Evolutionary conservation across 129 eudicot species (phyloP), one percentile per base, ranked within the genome.

Genomic region (Lonicera japonica): DNA sequence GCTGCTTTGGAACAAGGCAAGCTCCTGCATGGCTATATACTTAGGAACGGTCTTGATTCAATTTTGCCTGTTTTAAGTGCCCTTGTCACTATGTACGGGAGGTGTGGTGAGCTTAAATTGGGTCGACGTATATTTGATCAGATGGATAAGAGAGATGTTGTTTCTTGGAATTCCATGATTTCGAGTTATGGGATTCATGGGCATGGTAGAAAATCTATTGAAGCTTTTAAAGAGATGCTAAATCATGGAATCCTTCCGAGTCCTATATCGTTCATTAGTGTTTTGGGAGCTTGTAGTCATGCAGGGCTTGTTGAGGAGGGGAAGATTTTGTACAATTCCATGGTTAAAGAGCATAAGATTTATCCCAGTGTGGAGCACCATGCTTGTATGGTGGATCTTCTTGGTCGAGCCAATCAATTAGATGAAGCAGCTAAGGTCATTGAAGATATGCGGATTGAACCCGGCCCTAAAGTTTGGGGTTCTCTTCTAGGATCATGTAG

Each of bases 311-410:
- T 84, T 52, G 83, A 87, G 4, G 80, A 85, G 47, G 96, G 95
- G 9, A 92, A 83, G 72, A 40, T 22, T 2, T 72, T 87, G 54
- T 92, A 87, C 64, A 66, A 84, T 55, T 87, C 98, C 0, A 87
- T 92, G 77, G 70, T 60, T 8, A 70, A 70, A 78, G 83, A 77
- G 19, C 83, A 86, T 69, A 54, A 54, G 11, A 83, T 86, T 66
- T 50, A 43, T 29, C 95, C 95, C 45, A 74, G 70, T 9, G 75
- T 77, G 45, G 98, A 92, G 76, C 96, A 92, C 56, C 85, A 87
- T 40, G 98, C 98, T 17, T 92, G 96, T 66, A 81, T 92, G 87
- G 95, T 92, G 62, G 98, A 92, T 75, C 80, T 92, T 73, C 86
- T 92, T 38, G 98, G 98, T 34, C 82, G 98, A 70, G 96, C 98